A percentile compares a stretch with the other conserved stretches of the same genome.
Conservation (phyloP, 768 basidiomycete species). For the Scleroderma citrinum region DNA sequence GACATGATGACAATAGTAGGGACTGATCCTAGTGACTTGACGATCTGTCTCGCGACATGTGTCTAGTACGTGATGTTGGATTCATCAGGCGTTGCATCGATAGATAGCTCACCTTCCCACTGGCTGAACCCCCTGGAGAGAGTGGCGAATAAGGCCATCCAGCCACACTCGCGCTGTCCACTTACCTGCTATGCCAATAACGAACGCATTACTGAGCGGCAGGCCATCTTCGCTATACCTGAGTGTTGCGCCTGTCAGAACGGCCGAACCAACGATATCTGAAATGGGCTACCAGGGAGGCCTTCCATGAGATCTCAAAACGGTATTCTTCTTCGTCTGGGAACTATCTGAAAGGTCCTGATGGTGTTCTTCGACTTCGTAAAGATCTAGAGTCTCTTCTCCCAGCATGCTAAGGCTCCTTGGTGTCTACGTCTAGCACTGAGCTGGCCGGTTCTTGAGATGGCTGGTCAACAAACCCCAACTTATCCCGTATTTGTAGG, state of each 20-base stretch:
- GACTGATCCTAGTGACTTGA: slow-evolving; percentile 73
- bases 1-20: slow-evolving; percentile 89
- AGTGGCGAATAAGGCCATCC: neutral
- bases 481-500: slow-evolving; percentile 20
- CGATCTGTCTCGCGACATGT: slow-evolving; percentile 79
- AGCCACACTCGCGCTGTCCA: slow-evolving; percentile 1
- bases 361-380: slow-evolving; percentile 16
- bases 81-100: slow-evolving; percentile 1
- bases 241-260: slow-evolving; percentile 11
- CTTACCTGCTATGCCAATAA: slow-evolving; percentile 77
- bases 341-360: slow-evolving; percentile 14
- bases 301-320: slow-evolving; percentile 78
- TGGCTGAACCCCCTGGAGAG: slow-evolving; percentile 69
- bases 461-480: neutral
- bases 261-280: slow-evolving; percentile 1
- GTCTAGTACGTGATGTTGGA: slow-evolving; percentile 46
- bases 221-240: slow-evolving; percentile 80
- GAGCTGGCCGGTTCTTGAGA: neutral
- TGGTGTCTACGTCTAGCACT: neutral
- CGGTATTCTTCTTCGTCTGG: slow-evolving; percentile 57
- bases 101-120: slow-evolving; percentile 63
- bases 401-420: slow-evolving; percentile 16
- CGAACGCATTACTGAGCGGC: slow-evolving; percentile 69
- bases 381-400: slow-evolving; percentile 20
- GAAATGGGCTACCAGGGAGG: slow-evolving; percentile 62